Evolutionary conservation across 192 early-diverging fungal genomes (phyloP).

Genomic region (Lunasporangiospora selenospora): DNA sequence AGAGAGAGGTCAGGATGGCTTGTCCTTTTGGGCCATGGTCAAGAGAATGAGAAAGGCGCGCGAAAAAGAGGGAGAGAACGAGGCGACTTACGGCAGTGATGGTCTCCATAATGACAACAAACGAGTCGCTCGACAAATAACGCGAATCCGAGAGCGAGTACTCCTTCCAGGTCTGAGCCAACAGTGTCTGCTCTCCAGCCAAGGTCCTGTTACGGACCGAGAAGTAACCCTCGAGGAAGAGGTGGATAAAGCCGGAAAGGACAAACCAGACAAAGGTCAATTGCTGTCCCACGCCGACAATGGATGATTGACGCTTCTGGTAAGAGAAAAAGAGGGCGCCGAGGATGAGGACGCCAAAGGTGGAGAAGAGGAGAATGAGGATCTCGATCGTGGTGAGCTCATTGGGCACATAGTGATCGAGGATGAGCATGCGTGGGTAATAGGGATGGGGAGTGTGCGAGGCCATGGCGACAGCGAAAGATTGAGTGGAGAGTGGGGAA

Average conservation of each 20-base stretch:
- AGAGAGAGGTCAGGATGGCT: not conserved
- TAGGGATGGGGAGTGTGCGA: slow-evolving; percentile 46
- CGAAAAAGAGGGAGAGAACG: not conserved
- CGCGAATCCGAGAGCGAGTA: slow-evolving; percentile 89
- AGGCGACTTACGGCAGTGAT: slow-evolving; percentile 81
- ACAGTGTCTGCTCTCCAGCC: slow-evolving; percentile 65
- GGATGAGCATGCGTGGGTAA: slow-evolving; percentile 45
- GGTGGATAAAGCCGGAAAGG: slow-evolving; percentile 81
- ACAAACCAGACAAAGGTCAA: slow-evolving; percentile 84
- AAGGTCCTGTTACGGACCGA: slow-evolving; percentile 71
- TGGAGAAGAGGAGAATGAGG: slow-evolving; percentile 34
- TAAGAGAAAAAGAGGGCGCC: slow-evolving; percentile 18
- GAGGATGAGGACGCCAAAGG: slow-evolving; percentile 35
- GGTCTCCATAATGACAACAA: slow-evolving; percentile 85
- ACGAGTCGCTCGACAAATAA: slow-evolving; percentile 84
- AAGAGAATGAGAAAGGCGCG: not conserved
- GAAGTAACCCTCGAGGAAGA: slow-evolving; percentile 89
- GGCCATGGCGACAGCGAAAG: slow-evolving; percentile 1
- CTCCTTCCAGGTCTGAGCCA: slow-evolving; percentile 91
- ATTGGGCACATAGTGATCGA: slow-evolving; percentile 57
- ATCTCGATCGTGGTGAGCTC: slow-evolving; percentile 27
- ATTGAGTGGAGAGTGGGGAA: not conserved
- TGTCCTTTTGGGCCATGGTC: slow-evolving; percentile 4
- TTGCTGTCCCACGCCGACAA: slow-evolving; percentile 37
- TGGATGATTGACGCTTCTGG: slow-evolving; percentile 22